phyloP scores from a whole-genome alignment of 176 grass and related monocot species.

The Oryza meridionalis region DNA sequence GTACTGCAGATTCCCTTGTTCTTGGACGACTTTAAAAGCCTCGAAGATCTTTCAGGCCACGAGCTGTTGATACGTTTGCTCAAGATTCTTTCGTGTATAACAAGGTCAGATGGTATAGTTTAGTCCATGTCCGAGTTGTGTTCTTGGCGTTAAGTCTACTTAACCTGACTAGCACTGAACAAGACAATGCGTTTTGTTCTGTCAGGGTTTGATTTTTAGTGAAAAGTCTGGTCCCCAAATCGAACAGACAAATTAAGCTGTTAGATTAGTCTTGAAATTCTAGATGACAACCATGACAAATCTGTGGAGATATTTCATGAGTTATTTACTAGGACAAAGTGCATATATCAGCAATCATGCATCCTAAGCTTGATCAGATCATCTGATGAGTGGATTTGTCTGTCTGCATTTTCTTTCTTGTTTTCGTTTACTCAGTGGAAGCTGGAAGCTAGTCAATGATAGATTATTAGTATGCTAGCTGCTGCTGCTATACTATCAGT shows the following conservation, averaged over 20 bases:
- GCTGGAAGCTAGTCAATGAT: background rate
- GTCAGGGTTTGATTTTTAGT: background rate
- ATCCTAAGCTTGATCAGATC: background rate
- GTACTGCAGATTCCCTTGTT: constrained; percentile 1
- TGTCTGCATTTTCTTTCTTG: background rate
- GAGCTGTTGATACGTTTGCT: background rate
- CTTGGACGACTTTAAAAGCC: constrained; percentile 23
- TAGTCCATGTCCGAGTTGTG: background rate
- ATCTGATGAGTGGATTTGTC: background rate
- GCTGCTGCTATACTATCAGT: background rate
- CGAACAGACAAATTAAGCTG: background rate
- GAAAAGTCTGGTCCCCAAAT: background rate
- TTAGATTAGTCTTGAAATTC: background rate
- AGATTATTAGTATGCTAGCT: background rate
- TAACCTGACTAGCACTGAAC: background rate
- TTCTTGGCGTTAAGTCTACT: background rate
- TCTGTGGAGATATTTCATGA: background rate
- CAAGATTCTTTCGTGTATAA: constrained; percentile 22
- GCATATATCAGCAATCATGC: background rate
- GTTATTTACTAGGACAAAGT: background rate
- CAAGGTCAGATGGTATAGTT: constrained; percentile 8
- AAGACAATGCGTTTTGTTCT: background rate
- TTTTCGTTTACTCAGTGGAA: background rate
- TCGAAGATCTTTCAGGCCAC: constrained; percentile 28
- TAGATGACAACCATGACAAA: constrained; percentile 8